These are phyloP conservation scores for Yarrowia osloensis DNA, from an alignment of 805 yeast species.

Conservation along the genomic window DNA sequence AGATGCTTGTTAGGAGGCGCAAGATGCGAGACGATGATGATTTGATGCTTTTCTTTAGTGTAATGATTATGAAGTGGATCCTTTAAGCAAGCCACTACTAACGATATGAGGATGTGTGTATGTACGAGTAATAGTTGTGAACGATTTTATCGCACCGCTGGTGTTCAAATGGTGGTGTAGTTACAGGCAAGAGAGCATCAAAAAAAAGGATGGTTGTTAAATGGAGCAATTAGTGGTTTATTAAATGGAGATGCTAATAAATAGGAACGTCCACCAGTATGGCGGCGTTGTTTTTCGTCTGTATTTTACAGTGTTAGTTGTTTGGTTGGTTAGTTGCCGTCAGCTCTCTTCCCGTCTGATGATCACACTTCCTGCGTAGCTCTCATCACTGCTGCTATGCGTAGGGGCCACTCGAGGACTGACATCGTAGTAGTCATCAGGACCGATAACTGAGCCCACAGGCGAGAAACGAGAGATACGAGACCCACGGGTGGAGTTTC, in stretches of 20 bases:
- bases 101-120: background rate
- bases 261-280: background rate
- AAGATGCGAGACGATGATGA: conserved; percentile 1
- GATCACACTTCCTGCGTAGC: conserved; percentile 27
- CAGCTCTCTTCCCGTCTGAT: conserved; percentile 16
- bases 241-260: conserved; percentile 16
- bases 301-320: conserved; percentile 4
- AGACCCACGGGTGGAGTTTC: background rate
- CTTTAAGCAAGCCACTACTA: conserved; percentile 9
- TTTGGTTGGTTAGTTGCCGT: background rate
- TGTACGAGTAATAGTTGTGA: too few relatives aligned
- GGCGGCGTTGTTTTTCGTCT: background rate
- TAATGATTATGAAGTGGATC: conserved; percentile 27
- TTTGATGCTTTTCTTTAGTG: conserved; percentile 29
- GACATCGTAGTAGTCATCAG: conserved; percentile 10
- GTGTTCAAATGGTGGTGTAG: too few relatives aligned
- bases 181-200: too few relatives aligned
- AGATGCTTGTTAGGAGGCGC: background rate
- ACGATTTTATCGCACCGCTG: too few relatives aligned
- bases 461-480: conserved; percentile 12
- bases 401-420: background rate
- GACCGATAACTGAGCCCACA: conserved; percentile 19
- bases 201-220: too few relatives aligned
- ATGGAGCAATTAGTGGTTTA: background rate
- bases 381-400: conserved; percentile 2